phyloP scores from a whole-genome alignment of 2,329 filamentous ascomycete genomes.

The Calonectria fujianensis region DNA sequence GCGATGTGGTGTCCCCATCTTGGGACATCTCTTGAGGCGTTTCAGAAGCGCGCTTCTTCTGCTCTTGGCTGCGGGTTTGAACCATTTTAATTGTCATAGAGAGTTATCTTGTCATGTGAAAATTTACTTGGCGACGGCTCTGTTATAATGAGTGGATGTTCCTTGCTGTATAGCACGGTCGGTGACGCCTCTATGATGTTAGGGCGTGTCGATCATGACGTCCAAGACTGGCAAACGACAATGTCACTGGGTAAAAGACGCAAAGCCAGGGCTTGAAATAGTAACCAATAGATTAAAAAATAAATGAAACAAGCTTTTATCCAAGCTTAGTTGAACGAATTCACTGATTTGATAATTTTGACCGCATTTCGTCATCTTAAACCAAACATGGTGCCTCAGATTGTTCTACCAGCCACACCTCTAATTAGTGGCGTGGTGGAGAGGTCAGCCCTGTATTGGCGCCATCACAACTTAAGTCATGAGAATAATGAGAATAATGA shows the following conservation, averaged over 20 bases:
- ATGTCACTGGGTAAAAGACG: background rate
- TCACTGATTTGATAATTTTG: background rate
- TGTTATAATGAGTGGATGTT: background rate
- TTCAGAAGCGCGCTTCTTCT: background rate
- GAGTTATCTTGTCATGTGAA: background rate
- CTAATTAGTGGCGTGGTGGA: background rate
- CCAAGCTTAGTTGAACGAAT: background rate
- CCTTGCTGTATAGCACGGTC: too few relatives aligned
- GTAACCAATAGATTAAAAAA: background rate
- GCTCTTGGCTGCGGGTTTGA: slow-evolving; percentile 5
- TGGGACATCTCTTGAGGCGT: background rate
- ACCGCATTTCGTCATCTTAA: background rate
- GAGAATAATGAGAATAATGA: background rate
- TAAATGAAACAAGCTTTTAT: background rate
- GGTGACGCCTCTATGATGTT: slow-evolving; percentile 16
- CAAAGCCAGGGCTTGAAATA: background rate
- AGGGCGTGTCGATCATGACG: slow-evolving; percentile 8
- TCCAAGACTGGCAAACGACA: slow-evolving; percentile 1
- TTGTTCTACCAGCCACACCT: background rate
- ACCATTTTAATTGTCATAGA: background rate
- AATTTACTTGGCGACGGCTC: too few relatives aligned
- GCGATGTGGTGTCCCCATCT: too few relatives aligned
- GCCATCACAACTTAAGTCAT: background rate
- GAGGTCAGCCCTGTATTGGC: background rate
- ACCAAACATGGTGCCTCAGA: background rate